Conservation (phyloP, 495 filamentous ascomycete species). For the Penicillium cosmopolitanum region DNA sequence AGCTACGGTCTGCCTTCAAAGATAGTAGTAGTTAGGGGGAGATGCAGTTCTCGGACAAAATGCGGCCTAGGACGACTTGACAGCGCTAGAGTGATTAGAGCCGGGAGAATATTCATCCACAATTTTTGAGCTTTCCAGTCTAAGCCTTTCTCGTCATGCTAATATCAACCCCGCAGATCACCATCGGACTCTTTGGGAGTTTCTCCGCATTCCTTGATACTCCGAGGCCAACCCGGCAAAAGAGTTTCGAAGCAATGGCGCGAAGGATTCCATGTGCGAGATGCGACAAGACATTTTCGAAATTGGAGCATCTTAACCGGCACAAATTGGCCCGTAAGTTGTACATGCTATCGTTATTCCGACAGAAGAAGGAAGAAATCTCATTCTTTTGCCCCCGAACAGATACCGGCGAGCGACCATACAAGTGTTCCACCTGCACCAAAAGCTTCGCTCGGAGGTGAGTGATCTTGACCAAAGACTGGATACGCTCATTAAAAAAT, state of each 20-base stretch:
- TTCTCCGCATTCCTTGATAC: too few species aligned
- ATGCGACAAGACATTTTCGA: conserved; percentile 19
- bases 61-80: too few species aligned
- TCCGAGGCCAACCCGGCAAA: too few species aligned
- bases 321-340: conserved; percentile 14
- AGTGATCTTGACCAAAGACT: not conserved
- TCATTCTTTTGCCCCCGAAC: not conserved
- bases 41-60: too few species aligned
- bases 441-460: conserved; percentile 13
- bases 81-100: too few species aligned
- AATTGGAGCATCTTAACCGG: conserved; percentile 16
- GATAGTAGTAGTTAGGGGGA: too few species aligned
- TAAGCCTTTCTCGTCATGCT: not conserved
- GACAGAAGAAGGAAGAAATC: not conserved
- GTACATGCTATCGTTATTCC: not conserved
- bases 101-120: too few species aligned
- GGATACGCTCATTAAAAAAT: not conserved
- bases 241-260: not conserved
- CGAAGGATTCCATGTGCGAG: conserved; percentile 12
- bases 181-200: not conserved
- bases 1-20: too few species aligned
- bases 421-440: conserved; percentile 13
- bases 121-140: not conserved
- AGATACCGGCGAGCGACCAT: conserved; percentile 17
- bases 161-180: not conserved